These are phyloP conservation scores for Pseudogymnoascus sp. DNA, from an alignment of 2,329 filamentous ascomycete species.

Conservation along the genomic window DNA sequence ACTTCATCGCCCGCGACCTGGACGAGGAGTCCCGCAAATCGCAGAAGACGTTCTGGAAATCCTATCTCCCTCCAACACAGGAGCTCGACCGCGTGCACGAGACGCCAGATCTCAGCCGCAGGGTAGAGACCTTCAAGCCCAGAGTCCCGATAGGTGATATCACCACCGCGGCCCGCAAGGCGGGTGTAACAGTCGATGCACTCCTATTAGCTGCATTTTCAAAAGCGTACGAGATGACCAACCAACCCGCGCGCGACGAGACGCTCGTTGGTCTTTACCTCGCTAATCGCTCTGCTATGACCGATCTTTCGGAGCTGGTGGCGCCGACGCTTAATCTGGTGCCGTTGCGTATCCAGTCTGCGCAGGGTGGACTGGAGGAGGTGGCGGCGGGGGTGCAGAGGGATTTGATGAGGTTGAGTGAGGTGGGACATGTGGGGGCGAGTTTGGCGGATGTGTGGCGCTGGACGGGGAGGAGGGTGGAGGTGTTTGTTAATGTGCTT, in stretches of 20 bases:
- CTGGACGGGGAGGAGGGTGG: slow-evolving; percentile 67
- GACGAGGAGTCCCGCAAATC: not conserved
- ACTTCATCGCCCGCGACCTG: slow-evolving; percentile 31
- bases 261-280: slow-evolving; percentile 74
- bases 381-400: slow-evolving; percentile 57
- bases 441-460: slow-evolving; percentile 62
- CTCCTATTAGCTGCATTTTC: slow-evolving; percentile 69
- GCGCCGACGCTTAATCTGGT: slow-evolving; percentile 75
- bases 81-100: slow-evolving; percentile 16
- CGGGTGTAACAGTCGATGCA: slow-evolving; percentile 63
- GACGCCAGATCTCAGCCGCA: slow-evolving; percentile 17
- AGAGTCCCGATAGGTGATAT: slow-evolving; percentile 33
- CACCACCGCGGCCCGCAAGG: slow-evolving; percentile 35
- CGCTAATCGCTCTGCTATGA: slow-evolving; percentile 59
- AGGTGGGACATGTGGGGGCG: slow-evolving; percentile 46
- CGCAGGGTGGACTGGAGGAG: slow-evolving; percentile 32
- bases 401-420: slow-evolving; percentile 58
- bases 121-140: slow-evolving; percentile 39
- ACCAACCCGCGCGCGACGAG: slow-evolving; percentile 26
- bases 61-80: slow-evolving; percentile 33
- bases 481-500: slow-evolving; percentile 78
- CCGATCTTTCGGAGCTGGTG: slow-evolving; percentile 42
- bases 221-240: slow-evolving; percentile 28
- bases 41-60: slow-evolving; percentile 37
- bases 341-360: slow-evolving; percentile 52